Evolutionary conservation across 176 grass and related monocot species (phyloP), one percentile per base, ranked within the genome.

Genomic region (Triticum turgidum): DNA sequence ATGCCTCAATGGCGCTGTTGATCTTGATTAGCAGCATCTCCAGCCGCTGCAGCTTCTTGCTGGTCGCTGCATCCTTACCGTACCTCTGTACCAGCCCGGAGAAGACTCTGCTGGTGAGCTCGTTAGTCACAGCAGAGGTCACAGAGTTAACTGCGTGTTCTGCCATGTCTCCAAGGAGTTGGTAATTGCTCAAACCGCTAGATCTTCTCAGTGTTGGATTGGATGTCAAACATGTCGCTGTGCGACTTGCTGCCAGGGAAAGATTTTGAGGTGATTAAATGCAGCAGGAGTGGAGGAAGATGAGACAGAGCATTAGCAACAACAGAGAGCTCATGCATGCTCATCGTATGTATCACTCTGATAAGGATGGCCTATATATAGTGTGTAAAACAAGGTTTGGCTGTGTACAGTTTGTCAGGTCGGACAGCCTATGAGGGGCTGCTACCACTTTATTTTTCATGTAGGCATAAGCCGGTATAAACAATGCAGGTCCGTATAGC

Each of bases 11-110:
- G 0, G 80, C 30, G 11, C 87, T 77, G 32, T 18, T 33, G 51
- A 84, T 72, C 66, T 33, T 83, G 51, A 87, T 38, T 17, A 76
- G 52, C 44, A 87, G 79, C 74, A 61, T 29, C 87, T 81, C 76
- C 51, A 90, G 88, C 49, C 11, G 73, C 33, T 72, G 80, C 61
- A 90, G 83, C 80, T 80, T 84, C n/a, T 87, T 61, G 0, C 61
- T n/a, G 1, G 42, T n/a, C 15, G 45, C 65, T 3, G 11, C 29
- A 25, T 45, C 61, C 58, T 75, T 29, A 17, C 42, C 6, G 22
- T 49, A 75, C 22, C 41, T 75, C 22, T 75, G 41, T 9, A 75
- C 27, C 72, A 75, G 12, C 22, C 13, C 13, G 1, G 42, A 75
- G 22, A 75, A 75, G 22, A 75, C 41, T 47, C 72, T 75, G 22